Base-by-base conservation (phyloP, 345 rosid species). In the Bruguiera parviflora region DNA sequence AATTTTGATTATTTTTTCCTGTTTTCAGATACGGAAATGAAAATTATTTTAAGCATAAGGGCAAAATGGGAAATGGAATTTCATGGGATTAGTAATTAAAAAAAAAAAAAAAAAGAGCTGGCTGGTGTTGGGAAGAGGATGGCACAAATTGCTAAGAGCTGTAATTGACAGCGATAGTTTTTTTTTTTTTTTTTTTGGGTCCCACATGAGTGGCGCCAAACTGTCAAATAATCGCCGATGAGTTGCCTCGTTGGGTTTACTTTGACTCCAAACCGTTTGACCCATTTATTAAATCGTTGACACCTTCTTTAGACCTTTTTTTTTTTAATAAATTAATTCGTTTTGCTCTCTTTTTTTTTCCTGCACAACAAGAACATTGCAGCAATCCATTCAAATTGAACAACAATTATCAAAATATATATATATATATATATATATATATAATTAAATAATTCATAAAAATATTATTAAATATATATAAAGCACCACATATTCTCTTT, bases 161-260 rank as follows among this genome's bases (percentile, higher is more conserved):
- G 82, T 63, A 73, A 60, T 7, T 25, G 72, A 72, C 64, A 52
- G 24, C 6, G 77, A 71, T 76, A 69, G 76, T 75, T 65, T 13
- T 5, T 5, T 32, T 0, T 32, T 32, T 32, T 7, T 33, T 33
- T 33, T 56, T 71, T 49, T 62, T 74, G 75, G 82, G 80, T 27
- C 83, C 84, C 78, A 1, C 72, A 0, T 5, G 0, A 37, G 25
- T 47, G 47, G 32, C 66, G 46, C 64, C 73, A 60, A 70, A 61
- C 22, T 15, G 37, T 24, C 53, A 2, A 6, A 15, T 43, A 24
- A 29, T 76, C 80, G 67, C 76, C 80, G 72, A 33, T 61, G 27
- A 65, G 9, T 61, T 67, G 9, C 43, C 16, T 4, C 8, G 15
- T 8, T 19, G 32, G 8, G 31, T 21, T 18, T 39, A 46, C 65